These are phyloP conservation scores for Pseudozyma hubeiensis DNA, from an alignment of 1,284 basidiomycete genomes.

Conservation along the genomic window DNA sequence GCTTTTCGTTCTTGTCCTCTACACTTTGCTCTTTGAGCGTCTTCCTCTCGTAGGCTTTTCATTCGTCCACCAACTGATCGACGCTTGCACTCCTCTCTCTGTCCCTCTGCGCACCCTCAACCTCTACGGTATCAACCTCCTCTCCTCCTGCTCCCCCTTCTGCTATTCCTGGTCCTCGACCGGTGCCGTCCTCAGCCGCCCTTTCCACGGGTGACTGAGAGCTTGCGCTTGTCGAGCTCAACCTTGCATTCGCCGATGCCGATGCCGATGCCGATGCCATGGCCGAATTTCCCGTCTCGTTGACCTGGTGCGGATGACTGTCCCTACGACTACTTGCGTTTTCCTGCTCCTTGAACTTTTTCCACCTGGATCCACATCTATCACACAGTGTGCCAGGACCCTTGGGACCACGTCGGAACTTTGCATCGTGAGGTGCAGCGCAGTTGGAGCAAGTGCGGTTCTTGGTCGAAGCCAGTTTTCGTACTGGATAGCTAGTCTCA, in stretches of 20 bases:
- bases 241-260: constrained; percentile 22
- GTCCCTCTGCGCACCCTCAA: constrained; percentile 4
- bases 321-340: constrained; percentile 16
- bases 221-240: constrained; percentile 29
- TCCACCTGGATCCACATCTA: constrained; percentile 49
- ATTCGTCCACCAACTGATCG: constrained; percentile 40
- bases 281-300: background rate
- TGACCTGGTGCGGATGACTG: background rate
- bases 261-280: constrained; percentile 3
- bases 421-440: constrained; percentile 52
- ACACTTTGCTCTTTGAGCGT: too few species aligned
- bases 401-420: constrained; percentile 47
- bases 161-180: background rate
- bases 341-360: constrained; percentile 49
- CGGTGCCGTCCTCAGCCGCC: background rate
- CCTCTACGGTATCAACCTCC: constrained; percentile 1
- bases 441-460: constrained; percentile 52
- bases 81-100: constrained; percentile 34
- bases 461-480: constrained; percentile 56
- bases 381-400: constrained; percentile 56
- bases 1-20: background rate
- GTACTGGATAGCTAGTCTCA: constrained; percentile 26
- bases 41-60: background rate
- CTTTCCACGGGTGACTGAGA: constrained; percentile 30
- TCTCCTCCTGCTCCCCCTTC: background rate